A percentile compares a stretch with the other conserved stretches of the same genome.
Conservation (phyloP, 2,329 filamentous ascomycete species). For the Penicillium paneum region DNA sequence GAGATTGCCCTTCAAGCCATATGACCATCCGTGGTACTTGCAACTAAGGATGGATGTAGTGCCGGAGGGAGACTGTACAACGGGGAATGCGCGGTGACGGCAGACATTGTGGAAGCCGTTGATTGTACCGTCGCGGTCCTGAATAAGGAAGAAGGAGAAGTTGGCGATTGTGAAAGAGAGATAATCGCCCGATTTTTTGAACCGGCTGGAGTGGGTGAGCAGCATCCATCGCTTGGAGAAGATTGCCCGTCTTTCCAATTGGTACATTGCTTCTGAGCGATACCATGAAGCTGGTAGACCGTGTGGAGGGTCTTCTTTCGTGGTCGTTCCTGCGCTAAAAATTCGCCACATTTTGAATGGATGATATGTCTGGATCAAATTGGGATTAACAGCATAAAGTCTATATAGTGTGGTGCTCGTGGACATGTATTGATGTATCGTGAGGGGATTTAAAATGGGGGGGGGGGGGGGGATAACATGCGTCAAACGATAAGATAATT, state of each 20-base stretch:
- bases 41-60: slow-evolving; percentile 19
- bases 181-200: slow-evolving; percentile 24
- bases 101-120: slow-evolving; percentile 27
- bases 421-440: no score
- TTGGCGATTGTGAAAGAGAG: slow-evolving; percentile 18
- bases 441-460: not conserved
- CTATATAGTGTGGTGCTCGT: not conserved
- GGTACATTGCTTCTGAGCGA: slow-evolving; percentile 25
- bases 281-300: slow-evolving; percentile 27
- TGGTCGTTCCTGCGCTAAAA: not conserved
- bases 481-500: not conserved
- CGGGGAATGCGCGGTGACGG: slow-evolving; percentile 22
- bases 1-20: slow-evolving; percentile 24
- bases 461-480: not conserved
- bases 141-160: slow-evolving; percentile 15
- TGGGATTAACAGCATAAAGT: no score
- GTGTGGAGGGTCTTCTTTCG: slow-evolving; percentile 7
- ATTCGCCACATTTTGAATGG: slow-evolving; percentile 14
- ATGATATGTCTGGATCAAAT: not conserved
- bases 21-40: slow-evolving; percentile 29
- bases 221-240: slow-evolving; percentile 28
- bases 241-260: slow-evolving; percentile 26
- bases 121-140: slow-evolving; percentile 13
- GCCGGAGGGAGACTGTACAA: slow-evolving; percentile 16
- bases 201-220: slow-evolving; percentile 20